A percentile compares a stretch with the other conserved stretches of the same genome.
These are phyloP conservation scores for Neurospora sp. DNA, from an alignment of 495 filamentous ascomycete genomes.

Conservation along the genomic window DNA sequence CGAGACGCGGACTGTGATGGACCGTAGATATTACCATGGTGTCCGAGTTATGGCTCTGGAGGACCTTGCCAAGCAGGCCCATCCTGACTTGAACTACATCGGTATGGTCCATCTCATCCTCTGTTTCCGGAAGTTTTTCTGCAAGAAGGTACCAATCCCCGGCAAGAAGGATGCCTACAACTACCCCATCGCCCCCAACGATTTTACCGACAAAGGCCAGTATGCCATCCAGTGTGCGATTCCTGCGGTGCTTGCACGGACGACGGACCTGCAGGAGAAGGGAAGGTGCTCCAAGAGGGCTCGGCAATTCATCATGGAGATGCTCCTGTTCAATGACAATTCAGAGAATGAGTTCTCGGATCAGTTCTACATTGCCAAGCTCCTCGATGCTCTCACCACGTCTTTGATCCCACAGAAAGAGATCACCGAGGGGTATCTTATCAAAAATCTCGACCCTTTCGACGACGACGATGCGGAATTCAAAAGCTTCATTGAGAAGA, in stretches of 20 bases:
- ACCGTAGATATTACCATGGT: constrained; percentile 84
- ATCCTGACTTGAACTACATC: constrained; percentile 55
- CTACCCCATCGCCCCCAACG: constrained; percentile 70
- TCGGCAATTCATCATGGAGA: constrained; percentile 73
- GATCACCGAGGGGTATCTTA: constrained; percentile 43
- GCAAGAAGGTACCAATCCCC: constrained; percentile 38
- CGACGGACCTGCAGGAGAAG: constrained; percentile 47
- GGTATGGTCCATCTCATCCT: constrained; percentile 76
- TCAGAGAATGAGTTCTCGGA: constrained; percentile 79
- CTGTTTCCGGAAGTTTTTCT: constrained; percentile 82
- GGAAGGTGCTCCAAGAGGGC: constrained; percentile 67
- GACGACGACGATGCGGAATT: constrained; percentile 31
- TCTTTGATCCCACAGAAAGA: constrained; percentile 52
- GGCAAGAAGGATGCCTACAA: constrained; percentile 34
- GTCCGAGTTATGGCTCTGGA: constrained; percentile 75
- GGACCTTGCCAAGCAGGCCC: constrained; percentile 61
- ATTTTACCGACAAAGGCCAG: constrained; percentile 73
- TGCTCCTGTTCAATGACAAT: constrained; percentile 89
- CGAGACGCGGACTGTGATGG: constrained; percentile 78
- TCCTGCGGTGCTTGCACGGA: constrained; percentile 62
- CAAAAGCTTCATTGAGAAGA: constrained; percentile 51
- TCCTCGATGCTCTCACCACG: constrained; percentile 72
- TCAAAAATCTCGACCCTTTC: constrained; percentile 22
- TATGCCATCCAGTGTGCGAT: constrained; percentile 80
- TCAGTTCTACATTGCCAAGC: constrained; percentile 66